These are phyloP conservation scores for Sporothrix luriei DNA, from an alignment of 2,329 filamentous ascomycete genomes.

Conservation along the genomic window DNA sequence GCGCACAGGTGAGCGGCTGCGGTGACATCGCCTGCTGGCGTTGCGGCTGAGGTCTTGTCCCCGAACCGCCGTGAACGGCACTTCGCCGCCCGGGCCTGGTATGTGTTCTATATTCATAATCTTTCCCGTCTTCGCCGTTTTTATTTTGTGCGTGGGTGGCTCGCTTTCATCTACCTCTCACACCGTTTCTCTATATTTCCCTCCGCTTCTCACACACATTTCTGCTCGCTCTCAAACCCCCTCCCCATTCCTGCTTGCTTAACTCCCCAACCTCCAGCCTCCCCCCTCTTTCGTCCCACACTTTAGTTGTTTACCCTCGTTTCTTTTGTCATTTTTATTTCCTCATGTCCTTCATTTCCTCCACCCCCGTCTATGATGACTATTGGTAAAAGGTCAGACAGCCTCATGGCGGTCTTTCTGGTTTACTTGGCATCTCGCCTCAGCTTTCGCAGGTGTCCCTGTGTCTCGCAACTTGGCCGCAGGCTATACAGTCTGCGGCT, in stretches of 20 bases:
- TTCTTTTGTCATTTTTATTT: not conserved
- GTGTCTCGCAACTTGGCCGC: slow-evolving; percentile 24
- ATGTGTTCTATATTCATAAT: not conserved
- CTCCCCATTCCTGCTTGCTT: no score
- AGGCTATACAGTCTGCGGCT: not conserved
- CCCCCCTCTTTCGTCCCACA: not conserved
- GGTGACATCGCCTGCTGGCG: not conserved
- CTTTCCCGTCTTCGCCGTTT: not conserved
- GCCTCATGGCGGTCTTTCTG: slow-evolving; percentile 43
- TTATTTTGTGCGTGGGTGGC: not conserved
- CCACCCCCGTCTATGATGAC: slow-evolving; percentile 48
- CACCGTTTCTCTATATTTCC: not conserved
- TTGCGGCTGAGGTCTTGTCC: not conserved
- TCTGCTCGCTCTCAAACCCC: not conserved
- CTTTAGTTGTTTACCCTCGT: no score
- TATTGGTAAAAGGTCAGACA: slow-evolving; percentile 55
- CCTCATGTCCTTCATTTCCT: not conserved
- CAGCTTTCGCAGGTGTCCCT: slow-evolving; percentile 8
- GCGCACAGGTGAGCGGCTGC: not conserved
- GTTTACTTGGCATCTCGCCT: slow-evolving; percentile 39
- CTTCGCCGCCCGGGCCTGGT: not conserved
- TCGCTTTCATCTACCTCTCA: not conserved
- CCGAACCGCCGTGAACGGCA: slow-evolving; percentile 8
- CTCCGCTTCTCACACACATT: no score
- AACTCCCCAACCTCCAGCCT: not conserved